phyloP scores from a whole-genome alignment of 768 basidiomycete species.

The Lactarius sanguifluus region DNA sequence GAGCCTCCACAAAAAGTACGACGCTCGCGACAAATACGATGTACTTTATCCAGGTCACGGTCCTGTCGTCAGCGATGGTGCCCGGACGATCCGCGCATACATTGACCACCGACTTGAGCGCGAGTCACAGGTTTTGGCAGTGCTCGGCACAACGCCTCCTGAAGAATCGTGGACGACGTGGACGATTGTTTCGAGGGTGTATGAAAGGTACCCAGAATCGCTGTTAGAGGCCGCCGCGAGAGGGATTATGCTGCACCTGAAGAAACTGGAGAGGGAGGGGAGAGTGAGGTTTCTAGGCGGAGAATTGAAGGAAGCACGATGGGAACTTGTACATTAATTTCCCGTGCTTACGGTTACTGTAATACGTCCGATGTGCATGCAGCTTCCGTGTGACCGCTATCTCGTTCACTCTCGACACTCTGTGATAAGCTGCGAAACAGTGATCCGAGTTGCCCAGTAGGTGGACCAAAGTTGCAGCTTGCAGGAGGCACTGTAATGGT shows the following conservation, averaged over 20 bases:
- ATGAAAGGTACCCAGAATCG: conserved; percentile 67
- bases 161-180: conserved; percentile 55
- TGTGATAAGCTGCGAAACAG: not conserved
- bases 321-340: conserved; percentile 39
- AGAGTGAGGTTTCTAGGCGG: conserved; percentile 52
- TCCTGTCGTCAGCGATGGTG: conserved; percentile 65
- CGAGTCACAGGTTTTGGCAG: conserved; percentile 70
- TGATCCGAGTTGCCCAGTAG: not conserved
- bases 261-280: conserved; percentile 68
- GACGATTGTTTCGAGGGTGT: conserved; percentile 64
- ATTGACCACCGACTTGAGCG: conserved; percentile 78
- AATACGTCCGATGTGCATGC: not conserved
- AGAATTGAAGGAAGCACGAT: conserved; percentile 49
- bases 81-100: conserved; percentile 63
- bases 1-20: conserved; percentile 58
- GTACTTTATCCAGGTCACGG: conserved; percentile 90
- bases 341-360: not conserved
- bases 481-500: not conserved
- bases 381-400: not conserved
- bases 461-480: not conserved
- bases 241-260: conserved; percentile 67
- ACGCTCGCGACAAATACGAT: conserved; percentile 38
- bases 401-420: not conserved
- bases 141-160: conserved; percentile 43
- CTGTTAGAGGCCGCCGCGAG: conserved; percentile 73